These are phyloP conservation scores for Fusarium goolgardi DNA, from an alignment of 2,329 filamentous ascomycete genomes.

Conservation along the genomic window DNA sequence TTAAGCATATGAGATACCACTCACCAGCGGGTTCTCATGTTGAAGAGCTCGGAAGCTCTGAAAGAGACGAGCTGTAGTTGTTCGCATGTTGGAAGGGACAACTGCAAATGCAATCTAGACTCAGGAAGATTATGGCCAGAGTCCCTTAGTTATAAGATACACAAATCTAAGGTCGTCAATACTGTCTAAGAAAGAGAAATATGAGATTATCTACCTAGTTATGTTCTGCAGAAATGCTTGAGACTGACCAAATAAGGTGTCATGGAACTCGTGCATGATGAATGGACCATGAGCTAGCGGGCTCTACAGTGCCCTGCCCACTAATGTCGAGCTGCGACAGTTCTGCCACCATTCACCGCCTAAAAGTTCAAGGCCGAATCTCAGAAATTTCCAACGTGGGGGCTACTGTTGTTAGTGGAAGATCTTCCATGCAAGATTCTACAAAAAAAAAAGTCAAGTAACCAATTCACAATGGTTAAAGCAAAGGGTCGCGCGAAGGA, in stretches of 20 bases:
- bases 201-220: neutral
- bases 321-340: neutral
- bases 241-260: conserved; percentile 21
- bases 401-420: conserved; percentile 26
- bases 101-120: neutral
- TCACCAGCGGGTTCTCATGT: conserved; percentile 90
- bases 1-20: neutral
- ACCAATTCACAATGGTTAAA: conserved; percentile 60
- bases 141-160: neutral
- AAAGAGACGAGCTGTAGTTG: conserved; percentile 53
- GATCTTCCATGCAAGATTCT: conserved; percentile 11
- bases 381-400: conserved; percentile 53
- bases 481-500: conserved; percentile 67
- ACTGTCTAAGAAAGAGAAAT: neutral
- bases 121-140: neutral
- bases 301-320: conserved; percentile 21
- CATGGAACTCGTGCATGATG: conserved; percentile 6
- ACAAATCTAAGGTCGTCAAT: neutral
- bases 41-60: conserved; percentile 48
- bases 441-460: conserved; percentile 32
- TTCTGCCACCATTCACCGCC: conserved; percentile 63
- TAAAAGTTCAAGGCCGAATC: conserved; percentile 59
- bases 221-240: neutral
- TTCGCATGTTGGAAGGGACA: conserved; percentile 51
- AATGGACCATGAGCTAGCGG: conserved; percentile 14